phyloP scores from a whole-genome alignment of 164 flowering plant species.

The Aristolochia fimbriata region DNA sequence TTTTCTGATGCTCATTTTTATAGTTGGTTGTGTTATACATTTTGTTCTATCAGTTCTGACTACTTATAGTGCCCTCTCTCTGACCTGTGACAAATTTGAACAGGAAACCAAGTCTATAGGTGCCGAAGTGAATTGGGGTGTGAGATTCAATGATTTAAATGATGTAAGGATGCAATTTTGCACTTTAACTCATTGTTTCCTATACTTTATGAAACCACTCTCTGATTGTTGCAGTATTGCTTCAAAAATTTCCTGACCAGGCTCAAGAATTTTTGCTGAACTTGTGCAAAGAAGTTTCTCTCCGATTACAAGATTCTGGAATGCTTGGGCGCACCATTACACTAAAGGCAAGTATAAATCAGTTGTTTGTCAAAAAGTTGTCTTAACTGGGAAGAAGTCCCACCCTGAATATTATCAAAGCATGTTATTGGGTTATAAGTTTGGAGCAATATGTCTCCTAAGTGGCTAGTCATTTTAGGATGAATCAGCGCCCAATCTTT shows the following conservation, averaged over 20 bases:
- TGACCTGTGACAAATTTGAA: background rate
- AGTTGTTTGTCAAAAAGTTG: no score
- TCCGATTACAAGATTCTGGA: slow-evolving; percentile 81
- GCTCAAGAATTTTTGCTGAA: slow-evolving; percentile 42
- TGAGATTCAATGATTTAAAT: slow-evolving; percentile 63
- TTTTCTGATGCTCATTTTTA: background rate
- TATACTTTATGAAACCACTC: background rate
- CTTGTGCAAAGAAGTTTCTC: slow-evolving; percentile 86
- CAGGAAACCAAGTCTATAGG: slow-evolving; percentile 95
- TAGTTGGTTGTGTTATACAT: background rate
- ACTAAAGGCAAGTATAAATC: slow-evolving; percentile 53
- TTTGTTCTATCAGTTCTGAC: no score
- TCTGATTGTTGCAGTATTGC: no score
- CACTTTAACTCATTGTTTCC: background rate
- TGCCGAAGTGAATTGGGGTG: slow-evolving; percentile 99
- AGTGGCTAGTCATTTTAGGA: no score
- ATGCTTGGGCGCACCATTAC: slow-evolving; percentile 77
- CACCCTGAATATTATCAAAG: no score
- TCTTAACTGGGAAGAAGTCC: no score
- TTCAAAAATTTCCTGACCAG: slow-evolving; percentile 26
- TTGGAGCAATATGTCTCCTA: no score
- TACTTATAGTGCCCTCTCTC: background rate
- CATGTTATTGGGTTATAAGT: no score
- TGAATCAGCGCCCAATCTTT: no score
- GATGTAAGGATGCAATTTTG: slow-evolving; percentile 48